These are phyloP conservation scores for Dalechampia spathulata DNA, from an alignment of 441 rosid species.

Conservation along the genomic window DNA sequence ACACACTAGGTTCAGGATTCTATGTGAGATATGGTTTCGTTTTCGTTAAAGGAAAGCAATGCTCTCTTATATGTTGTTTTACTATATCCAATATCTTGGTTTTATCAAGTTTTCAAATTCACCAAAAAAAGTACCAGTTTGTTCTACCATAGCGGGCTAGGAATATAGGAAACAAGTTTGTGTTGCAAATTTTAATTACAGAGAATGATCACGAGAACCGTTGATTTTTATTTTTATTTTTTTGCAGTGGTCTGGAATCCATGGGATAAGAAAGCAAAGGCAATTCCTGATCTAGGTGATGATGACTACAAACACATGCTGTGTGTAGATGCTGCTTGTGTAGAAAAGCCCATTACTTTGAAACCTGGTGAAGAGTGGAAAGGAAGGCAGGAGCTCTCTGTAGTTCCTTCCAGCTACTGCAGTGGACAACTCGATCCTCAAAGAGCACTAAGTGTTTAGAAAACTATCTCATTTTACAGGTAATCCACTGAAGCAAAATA, in stretches of 20 bases:
- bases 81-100: no score
- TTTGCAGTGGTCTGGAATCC: slow-evolving; percentile 95
- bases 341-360: slow-evolving; percentile 73
- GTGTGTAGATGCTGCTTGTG: slow-evolving; percentile 84
- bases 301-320: slow-evolving; percentile 91
- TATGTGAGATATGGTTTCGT: no score
- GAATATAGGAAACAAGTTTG: no score
- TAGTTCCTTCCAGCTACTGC: slow-evolving; percentile 86
- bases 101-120: no score
- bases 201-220: no score
- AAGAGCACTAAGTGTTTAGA: slow-evolving; percentile 35
- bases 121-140: no score
- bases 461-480: slow-evolving; percentile 26
- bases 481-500: slow-evolving; percentile 8
- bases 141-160: no score
- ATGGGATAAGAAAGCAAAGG: slow-evolving; percentile 87
- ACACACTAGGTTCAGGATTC: no score
- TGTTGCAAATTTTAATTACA: no score
- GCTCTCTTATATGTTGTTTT: no score
- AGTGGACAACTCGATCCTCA: slow-evolving; percentile 92
- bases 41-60: no score
- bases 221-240: no score
- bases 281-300: slow-evolving; percentile 80
- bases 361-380: slow-evolving; percentile 97
- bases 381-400: slow-evolving; percentile 84